Evolutionary conservation across 345 rosid species (phyloP).

Genomic region (Moricandia moricandioides): DNA sequence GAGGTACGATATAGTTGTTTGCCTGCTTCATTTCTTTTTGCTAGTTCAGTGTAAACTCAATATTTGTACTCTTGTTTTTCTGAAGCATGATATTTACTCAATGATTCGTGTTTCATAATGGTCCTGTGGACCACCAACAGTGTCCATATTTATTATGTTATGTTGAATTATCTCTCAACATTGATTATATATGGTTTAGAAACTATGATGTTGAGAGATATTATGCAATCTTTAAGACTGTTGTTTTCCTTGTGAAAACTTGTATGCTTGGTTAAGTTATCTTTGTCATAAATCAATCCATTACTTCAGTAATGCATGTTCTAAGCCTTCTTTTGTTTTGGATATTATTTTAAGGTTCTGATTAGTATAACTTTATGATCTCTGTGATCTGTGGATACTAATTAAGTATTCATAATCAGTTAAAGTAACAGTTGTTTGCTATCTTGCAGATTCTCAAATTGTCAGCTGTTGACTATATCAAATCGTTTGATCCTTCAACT

Average conservation of each 20-base stretch:
- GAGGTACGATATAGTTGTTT: constrained; percentile 51
- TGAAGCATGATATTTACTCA: neutral
- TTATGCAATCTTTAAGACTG: constrained; percentile 5
- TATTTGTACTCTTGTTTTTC: neutral
- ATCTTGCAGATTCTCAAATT: constrained; percentile 73
- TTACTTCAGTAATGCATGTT: constrained; percentile 4
- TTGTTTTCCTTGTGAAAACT: neutral
- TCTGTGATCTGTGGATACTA: neutral
- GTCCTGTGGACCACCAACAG: constrained; percentile 4
- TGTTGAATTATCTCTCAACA: neutral
- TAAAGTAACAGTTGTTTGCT: constrained; percentile 2
- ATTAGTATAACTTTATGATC: constrained; percentile 9
- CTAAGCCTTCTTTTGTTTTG: neutral
- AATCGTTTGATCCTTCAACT: constrained; percentile 69
- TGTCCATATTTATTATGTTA: neutral
- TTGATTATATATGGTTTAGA: neutral
- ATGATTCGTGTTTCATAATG: neutral
- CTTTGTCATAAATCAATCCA: neutral
- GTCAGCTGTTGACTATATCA: constrained; percentile 63
- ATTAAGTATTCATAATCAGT: constrained; percentile 1
- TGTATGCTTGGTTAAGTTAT: constrained; percentile 10
- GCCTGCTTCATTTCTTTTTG: neutral
- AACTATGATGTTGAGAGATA: neutral
- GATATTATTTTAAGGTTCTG: neutral
- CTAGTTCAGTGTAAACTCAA: neutral